Conservation (phyloP, 2,329 filamentous ascomycete genomes). For the Trichophyton equinum region DNA sequence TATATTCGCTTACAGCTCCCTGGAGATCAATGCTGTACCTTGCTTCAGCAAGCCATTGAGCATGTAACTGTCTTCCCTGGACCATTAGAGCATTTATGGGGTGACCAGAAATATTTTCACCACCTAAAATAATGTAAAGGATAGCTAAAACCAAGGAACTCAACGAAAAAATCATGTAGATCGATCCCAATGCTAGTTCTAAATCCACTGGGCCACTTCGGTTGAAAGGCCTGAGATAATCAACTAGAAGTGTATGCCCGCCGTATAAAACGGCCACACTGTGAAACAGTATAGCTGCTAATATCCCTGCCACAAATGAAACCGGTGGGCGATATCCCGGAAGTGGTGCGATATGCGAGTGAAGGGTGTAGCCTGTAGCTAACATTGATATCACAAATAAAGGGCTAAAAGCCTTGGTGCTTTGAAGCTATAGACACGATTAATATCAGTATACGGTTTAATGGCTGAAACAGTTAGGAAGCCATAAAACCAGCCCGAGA, state of each 20-base stretch:
- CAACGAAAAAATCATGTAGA: too few species aligned
- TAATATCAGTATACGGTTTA: background rate
- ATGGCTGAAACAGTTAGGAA: background rate
- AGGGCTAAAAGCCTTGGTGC: conserved; percentile 29
- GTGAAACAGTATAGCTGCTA: conserved; percentile 23
- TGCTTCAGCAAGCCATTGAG: conserved; percentile 38
- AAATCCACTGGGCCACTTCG: too few species aligned
- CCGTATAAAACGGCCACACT: conserved; percentile 21
- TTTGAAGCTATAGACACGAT: conserved; percentile 26
- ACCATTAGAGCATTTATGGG: conserved; percentile 46
- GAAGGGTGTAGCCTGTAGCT: conserved; percentile 9
- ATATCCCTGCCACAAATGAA: conserved; percentile 23
- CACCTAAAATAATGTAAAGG: conserved; percentile 27
- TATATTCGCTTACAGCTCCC: conserved; percentile 42
- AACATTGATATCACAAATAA: conserved; percentile 27
- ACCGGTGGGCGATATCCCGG: conserved; percentile 13
- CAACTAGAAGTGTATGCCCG: conserved; percentile 17
- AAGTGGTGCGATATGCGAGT: background rate
- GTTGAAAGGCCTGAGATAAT: background rate
- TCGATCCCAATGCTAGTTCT: too few species aligned
- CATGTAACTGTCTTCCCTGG: conserved; percentile 36
- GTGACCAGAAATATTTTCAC: conserved; percentile 31
- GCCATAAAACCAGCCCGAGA: too few species aligned
- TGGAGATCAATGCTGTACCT: conserved; percentile 36
- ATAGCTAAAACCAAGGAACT: conserved; percentile 25